Percentiles rank a stretch among this genome's conserved stretches.
phyloP scores from a whole-genome alignment of 176 grass and related monocot species.

The Areca catechu region DNA sequence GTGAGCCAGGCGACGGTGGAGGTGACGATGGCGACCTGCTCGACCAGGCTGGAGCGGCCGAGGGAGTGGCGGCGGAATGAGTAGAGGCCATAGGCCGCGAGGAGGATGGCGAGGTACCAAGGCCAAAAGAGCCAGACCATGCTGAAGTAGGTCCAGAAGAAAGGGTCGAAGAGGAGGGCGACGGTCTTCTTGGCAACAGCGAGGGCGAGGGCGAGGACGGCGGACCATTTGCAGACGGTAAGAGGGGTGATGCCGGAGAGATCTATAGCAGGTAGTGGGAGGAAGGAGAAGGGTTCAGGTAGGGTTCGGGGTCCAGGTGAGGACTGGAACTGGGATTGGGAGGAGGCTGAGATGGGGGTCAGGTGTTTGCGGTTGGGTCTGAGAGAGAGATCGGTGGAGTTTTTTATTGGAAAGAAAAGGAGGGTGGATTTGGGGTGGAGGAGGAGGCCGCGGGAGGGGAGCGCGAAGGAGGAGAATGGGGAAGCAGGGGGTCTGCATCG shows the following conservation, averaged over 20 bases:
- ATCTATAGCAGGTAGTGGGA: neutral
- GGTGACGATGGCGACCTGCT: slow-evolving; percentile 18
- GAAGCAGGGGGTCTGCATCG: no score
- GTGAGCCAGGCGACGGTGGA: slow-evolving; percentile 29
- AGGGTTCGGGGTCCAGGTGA: neutral
- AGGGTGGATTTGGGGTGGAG: no score
- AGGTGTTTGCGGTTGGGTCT: slow-evolving; percentile 14
- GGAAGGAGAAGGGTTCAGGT: neutral
- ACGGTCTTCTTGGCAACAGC: slow-evolving; percentile 4
- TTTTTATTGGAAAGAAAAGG: neutral
- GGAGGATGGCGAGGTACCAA: slow-evolving; percentile 1
- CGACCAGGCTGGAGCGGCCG: slow-evolving; percentile 2
- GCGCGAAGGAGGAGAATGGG: no score
- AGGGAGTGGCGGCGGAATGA: slow-evolving; percentile 7
- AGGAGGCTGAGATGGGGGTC: neutral
- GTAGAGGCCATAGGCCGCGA: slow-evolving; percentile 14
- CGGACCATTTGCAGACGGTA: slow-evolving; percentile 14
- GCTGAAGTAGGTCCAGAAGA: slow-evolving; percentile 31
- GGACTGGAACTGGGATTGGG: neutral
- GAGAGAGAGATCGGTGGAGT: slow-evolving; percentile 2
- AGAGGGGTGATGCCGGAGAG: slow-evolving; percentile 4
- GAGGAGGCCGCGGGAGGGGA: no score
- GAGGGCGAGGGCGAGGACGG: slow-evolving; percentile 1
- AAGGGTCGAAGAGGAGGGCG: slow-evolving; percentile 18
- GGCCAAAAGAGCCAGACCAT: slow-evolving; percentile 30